A percentile compares a stretch with the other conserved stretches of the same genome.
Conservation (phyloP, 2,329 filamentous ascomycete genomes). For the Epichloe sibirici region DNA sequence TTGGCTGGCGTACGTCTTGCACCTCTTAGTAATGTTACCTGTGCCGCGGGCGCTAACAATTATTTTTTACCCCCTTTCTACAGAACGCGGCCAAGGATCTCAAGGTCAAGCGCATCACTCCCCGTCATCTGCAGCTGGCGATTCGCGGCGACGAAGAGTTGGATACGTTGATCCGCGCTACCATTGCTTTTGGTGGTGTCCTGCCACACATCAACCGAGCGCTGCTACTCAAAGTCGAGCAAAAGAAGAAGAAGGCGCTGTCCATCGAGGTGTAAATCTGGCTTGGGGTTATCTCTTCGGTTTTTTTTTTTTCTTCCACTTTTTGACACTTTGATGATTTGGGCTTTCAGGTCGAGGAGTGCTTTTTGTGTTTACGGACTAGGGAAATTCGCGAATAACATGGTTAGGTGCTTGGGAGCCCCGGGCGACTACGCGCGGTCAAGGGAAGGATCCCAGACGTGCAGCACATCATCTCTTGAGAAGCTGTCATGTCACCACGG, state of each 20-base stretch:
- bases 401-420: not conserved
- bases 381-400: conserved; percentile 2
- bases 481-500: not conserved
- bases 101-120: conserved; percentile 99
- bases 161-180: conserved; percentile 92
- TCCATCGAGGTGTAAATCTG: conserved; percentile 30
- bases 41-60: not conserved
- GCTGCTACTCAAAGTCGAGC: conserved; percentile 86
- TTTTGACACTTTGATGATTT: not conserved
- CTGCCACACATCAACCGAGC: conserved; percentile 98
- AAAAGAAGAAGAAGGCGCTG: conserved; percentile 91
- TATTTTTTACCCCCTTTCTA: not conserved
- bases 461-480: not conserved
- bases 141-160: conserved; percentile 98
- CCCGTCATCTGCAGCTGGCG: conserved; percentile 91
- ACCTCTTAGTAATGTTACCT: conserved; percentile 1
- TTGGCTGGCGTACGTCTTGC: conserved; percentile 62
- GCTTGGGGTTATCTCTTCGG: not conserved
- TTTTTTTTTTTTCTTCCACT: conserved; percentile 9
- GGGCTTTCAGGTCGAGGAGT: conserved; percentile 1
- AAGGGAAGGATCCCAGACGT: not conserved
- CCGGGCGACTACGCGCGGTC: not conserved
- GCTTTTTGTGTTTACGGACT: conserved; percentile 1
- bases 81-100: conserved; percentile 97
- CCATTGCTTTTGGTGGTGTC: conserved; percentile 96